Conservation (phyloP, 2,329 filamentous ascomycete species). For the Paracoccidioides lutzii region DNA sequence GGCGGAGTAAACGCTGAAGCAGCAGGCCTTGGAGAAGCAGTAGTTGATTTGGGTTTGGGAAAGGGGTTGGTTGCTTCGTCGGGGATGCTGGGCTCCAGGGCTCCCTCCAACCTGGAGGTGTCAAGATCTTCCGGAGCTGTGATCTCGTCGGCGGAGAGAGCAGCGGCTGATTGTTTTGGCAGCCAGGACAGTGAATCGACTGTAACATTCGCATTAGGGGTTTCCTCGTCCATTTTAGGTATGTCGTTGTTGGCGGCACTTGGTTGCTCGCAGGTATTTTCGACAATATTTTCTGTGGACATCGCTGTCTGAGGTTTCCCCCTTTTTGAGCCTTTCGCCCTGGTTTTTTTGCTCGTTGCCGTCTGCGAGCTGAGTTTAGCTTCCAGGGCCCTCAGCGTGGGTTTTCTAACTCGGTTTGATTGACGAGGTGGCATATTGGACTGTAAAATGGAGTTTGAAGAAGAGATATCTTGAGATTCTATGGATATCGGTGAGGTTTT, state of each 20-base stretch:
- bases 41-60: background rate
- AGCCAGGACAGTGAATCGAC: background rate
- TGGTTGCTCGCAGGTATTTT: background rate
- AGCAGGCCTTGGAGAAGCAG: background rate
- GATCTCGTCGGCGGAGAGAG: background rate
- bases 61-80: background rate
- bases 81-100: background rate
- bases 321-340: background rate
- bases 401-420: constrained; percentile 20
- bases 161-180: background rate
- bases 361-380: constrained; percentile 8
- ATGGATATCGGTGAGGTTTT: background rate
- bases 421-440: background rate
- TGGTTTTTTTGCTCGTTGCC: background rate
- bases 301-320: background rate
- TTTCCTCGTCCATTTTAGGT: background rate
- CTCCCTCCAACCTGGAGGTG: background rate
- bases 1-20: background rate
- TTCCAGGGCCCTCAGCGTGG: constrained; percentile 20
- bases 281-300: background rate
- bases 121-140: background rate
- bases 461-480: background rate
- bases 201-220: background rate
- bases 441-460: background rate
- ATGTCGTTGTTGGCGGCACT: background rate